phyloP scores from a whole-genome alignment of 1,284 basidiomycete genomes.

The Paramarasmius palmivorus region DNA sequence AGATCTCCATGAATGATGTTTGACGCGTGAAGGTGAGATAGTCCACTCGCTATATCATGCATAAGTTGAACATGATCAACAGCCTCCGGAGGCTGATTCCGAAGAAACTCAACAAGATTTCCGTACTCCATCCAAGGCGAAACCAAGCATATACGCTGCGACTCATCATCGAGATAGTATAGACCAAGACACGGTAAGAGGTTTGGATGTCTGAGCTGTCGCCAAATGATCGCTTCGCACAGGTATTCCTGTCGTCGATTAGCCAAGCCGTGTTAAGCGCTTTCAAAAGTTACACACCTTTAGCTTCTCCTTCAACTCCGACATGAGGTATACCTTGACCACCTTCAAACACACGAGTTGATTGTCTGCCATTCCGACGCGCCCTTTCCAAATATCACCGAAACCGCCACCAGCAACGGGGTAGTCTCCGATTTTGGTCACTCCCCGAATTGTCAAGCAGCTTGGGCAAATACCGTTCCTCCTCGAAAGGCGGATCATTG shows the following conservation, averaged over 20 bases:
- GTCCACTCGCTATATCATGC: neutral
- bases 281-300: neutral
- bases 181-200: conserved; percentile 5
- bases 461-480: too few relatives aligned
- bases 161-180: conserved; percentile 3
- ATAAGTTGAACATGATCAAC: neutral
- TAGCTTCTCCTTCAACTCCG: neutral
- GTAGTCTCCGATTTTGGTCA: too few relatives aligned
- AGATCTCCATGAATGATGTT: neutral
- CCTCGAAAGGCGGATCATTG: too few relatives aligned
- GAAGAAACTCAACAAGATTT: neutral
- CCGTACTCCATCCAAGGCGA: conserved; percentile 10
- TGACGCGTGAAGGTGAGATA: neutral
- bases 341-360: too few relatives aligned
- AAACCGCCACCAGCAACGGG: too few relatives aligned
- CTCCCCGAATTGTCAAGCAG: too few relatives aligned
- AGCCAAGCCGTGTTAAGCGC: too few relatives aligned
- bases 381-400: too few relatives aligned
- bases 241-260: neutral
- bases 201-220: conserved; percentile 4
- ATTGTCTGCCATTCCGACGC: too few relatives aligned
- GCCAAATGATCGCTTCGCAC: conserved; percentile 2
- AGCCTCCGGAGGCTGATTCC: neutral
- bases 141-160: conserved; percentile 12
- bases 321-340: neutral